phyloP scores from a whole-genome alignment of 2,329 filamentous ascomycete species.

The Magnaporthiopsis poae region DNA sequence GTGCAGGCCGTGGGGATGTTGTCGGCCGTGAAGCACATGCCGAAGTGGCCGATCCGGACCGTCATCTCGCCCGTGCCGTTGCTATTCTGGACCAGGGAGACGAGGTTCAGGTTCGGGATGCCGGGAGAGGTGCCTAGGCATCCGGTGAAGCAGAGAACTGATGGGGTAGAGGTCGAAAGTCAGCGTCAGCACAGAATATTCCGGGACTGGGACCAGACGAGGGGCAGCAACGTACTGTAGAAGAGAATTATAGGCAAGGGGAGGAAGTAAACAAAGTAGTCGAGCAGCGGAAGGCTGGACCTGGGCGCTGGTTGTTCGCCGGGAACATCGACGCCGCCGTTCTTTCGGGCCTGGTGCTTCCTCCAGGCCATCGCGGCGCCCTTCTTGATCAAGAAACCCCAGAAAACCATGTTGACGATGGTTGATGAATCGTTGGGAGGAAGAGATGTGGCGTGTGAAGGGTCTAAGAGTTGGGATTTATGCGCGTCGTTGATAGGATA shows the following conservation, averaged over 20 bases:
- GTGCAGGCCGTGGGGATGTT: not conserved
- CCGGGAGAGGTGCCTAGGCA: constrained; percentile 3
- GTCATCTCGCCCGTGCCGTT: not conserved
- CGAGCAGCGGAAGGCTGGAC: not conserved
- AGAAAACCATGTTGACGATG: not conserved
- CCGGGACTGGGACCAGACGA: not conserved
- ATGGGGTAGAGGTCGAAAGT: not conserved
- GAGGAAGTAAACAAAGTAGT: constrained; percentile 3
- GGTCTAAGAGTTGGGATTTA: not conserved
- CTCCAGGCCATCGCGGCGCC: not conserved
- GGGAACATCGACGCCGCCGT: not conserved
- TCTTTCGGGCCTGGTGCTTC: not conserved
- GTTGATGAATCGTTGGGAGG: not conserved
- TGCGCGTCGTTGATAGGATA: not conserved
- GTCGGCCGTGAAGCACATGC: constrained; percentile 1
- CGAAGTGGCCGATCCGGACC: constrained; percentile 6
- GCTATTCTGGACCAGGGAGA: not conserved
- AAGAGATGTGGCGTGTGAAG: not conserved
- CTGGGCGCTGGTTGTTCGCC: not conserved
- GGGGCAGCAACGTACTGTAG: not conserved
- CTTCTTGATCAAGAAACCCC: not conserved
- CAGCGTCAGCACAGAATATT: not conserved
- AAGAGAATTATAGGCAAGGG: constrained; percentile 4
- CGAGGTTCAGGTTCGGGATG: constrained; percentile 6
- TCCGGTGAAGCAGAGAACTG: constrained; percentile 3